These are phyloP conservation scores for Paxillus ammoniavirescens DNA, from an alignment of 768 basidiomycete species.

Conservation along the genomic window DNA sequence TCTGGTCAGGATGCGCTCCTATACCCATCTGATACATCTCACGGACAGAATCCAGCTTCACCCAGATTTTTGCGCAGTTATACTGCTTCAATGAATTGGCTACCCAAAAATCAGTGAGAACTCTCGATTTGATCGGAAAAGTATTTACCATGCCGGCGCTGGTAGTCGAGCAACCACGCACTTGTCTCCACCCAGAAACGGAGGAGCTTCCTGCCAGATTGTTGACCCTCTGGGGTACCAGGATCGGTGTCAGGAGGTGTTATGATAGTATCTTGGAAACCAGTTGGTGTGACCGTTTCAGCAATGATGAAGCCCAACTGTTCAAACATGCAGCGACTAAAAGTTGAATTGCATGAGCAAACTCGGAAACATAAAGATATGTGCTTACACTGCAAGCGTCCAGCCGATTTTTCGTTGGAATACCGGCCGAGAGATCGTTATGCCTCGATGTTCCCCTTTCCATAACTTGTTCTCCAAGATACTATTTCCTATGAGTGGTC, in stretches of 20 bases:
- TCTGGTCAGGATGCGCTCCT: conserved; percentile 77
- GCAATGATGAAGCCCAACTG: conserved; percentile 36
- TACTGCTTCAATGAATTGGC: conserved; percentile 46
- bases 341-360: conserved; percentile 10
- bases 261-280: conserved; percentile 44
- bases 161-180: conserved; percentile 64
- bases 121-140: conserved; percentile 3
- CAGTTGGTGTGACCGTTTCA: conserved; percentile 14
- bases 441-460: conserved; percentile 60
- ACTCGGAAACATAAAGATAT: not conserved
- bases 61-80: conserved; percentile 40
- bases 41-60: conserved; percentile 56
- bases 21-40: conserved; percentile 73
- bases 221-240: conserved; percentile 42
- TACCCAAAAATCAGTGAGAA: conserved; percentile 24
- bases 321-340: conserved; percentile 42
- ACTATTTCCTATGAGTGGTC: conserved; percentile 34
- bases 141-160: conserved; percentile 42
- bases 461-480: conserved; percentile 76
- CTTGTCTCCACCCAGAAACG: conserved; percentile 79
- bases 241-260: conserved; percentile 56
- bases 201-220: conserved; percentile 59
- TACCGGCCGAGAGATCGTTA: conserved; percentile 50
- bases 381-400: conserved; percentile 54
- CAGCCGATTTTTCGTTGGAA: conserved; percentile 71